Base-by-base conservation (phyloP, 192 early-diverging fungal genomes). In the Coemansia brasiliensis region DNA sequence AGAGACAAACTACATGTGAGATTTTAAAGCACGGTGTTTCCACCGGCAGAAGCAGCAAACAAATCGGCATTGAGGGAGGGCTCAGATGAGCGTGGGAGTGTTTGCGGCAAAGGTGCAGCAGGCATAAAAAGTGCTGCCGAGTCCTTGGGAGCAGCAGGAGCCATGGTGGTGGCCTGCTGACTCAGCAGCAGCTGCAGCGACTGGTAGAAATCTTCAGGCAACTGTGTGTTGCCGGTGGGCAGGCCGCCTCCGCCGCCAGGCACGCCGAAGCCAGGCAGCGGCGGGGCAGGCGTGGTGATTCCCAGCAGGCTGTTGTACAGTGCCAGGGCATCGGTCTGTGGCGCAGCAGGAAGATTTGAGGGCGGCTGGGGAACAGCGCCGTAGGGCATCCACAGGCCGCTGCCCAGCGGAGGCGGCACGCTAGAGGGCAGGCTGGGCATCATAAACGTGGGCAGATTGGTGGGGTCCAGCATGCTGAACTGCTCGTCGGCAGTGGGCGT, bases 361-460 rank as follows among this genome's bases (percentile, higher is more conserved):
- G 41, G 41, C 7, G 41, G 22, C 46, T 5, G 50, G 17, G 51
- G 51, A 32, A 24, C 39, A 5, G 24, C 11, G 52, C 42, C 52
- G 29, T 49, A 54, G 8, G 52, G 37, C 37, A 40, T 21, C 38
- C 37, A 25, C 38, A 25, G 7, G 20, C 22, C 17, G 1, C 25
- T 6, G 52, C 52, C 37, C 48, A 27, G 49, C 50, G 18, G 9
- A 27, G 35, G 43, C 51, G 41, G n/a, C 51, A 61, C n/a, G 9
- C 56, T 54, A 32, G 55, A 29, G 13, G 32, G 39, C 2, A 54
- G 29, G 0, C 39, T 55, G 25, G 73, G 73, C 58, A 69, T 65
- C 58, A 62, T 65, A 46, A 77, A 77, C 45, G 38, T 70, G n/a
- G 75, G 75, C 62, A 79, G 29, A 20, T 72, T 79, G 12, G 75